phyloP scores from a whole-genome alignment of 1,139 yeast genomes.

The Blastobotrys raffinosifermentans region DNA sequence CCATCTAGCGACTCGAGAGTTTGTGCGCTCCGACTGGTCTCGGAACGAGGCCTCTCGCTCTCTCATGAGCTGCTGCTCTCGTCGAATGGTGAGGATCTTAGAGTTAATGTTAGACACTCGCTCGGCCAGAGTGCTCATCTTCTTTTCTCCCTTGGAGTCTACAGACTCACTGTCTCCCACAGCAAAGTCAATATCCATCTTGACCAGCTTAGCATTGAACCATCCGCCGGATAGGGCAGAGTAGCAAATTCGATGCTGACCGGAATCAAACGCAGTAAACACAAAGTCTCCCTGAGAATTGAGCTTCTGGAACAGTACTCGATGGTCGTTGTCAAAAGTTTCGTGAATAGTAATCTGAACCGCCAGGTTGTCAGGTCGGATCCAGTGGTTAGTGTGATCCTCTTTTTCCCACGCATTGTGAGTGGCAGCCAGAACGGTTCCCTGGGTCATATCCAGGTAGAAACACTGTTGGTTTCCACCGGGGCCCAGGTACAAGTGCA shows the following conservation, averaged over 20 bases:
- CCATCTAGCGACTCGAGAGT: constrained; percentile 62
- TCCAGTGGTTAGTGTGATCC: constrained; percentile 39
- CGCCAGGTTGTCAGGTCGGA: constrained; percentile 41
- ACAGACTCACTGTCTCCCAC: constrained; percentile 48
- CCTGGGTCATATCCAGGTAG: constrained; percentile 56
- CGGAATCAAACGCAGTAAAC: constrained; percentile 62
- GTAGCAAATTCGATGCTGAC: constrained; percentile 68
- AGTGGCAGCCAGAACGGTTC: constrained; percentile 47
- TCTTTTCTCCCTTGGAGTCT: constrained; percentile 47
- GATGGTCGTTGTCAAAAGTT: constrained; percentile 59
- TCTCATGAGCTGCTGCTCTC: constrained; percentile 62
- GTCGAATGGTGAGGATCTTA: constrained; percentile 50
- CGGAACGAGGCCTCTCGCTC: constrained; percentile 66
- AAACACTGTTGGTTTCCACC: constrained; percentile 57
- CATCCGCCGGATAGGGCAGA: constrained; percentile 59
- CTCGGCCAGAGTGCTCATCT: constrained; percentile 46
- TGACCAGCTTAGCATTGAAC: constrained; percentile 47
- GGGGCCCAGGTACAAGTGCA: constrained; percentile 52
- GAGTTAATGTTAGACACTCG: constrained; percentile 48
- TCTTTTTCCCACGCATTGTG: constrained; percentile 57
- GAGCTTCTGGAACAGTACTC: constrained; percentile 62
- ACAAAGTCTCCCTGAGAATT: constrained; percentile 57
- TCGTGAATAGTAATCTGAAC: constrained; percentile 55
- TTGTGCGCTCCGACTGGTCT: constrained; percentile 60
- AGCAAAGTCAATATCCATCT: constrained; percentile 43